Evolutionary conservation across 1,139 yeast species (phyloP).

Genomic region (Yamadazyma pseudoaaseri): DNA sequence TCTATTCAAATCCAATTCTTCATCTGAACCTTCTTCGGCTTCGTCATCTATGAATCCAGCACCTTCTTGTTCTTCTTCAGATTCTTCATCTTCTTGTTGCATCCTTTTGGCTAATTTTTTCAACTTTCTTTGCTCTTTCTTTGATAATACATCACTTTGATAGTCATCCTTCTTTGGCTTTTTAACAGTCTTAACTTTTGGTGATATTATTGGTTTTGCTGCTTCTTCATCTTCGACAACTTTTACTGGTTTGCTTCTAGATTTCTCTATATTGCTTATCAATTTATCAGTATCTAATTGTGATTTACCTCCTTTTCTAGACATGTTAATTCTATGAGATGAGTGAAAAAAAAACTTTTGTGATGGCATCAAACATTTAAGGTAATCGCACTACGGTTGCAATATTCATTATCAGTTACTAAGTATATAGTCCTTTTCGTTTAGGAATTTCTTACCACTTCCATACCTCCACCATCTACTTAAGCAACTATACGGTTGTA

Average conservation of each 20-base stretch:
- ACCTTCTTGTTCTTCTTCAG: constrained; percentile 23
- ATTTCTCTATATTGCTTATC: constrained; percentile 24
- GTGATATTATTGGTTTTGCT: constrained; percentile 9
- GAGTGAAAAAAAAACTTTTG: constrained; percentile 10
- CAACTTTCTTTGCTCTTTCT: constrained; percentile 63
- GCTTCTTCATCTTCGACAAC: constrained; percentile 9
- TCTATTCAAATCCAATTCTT: constrained; percentile 50
- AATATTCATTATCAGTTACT: constrained; percentile 1
- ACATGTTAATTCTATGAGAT: constrained; percentile 24
- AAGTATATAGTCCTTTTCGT: constrained; percentile 27
- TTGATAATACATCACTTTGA: constrained; percentile 50
- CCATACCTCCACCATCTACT: constrained; percentile 87
- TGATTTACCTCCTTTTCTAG: constrained; percentile 32
- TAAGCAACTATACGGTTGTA: constrained; percentile 66
- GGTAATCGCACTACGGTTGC: constrained; percentile 6
- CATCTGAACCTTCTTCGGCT: constrained; percentile 29
- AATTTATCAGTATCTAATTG: constrained; percentile 35
- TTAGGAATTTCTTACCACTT: constrained; percentile 48
- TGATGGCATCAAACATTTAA: constrained; percentile 5
- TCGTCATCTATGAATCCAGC: constrained; percentile 24
- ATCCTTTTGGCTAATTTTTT: constrained; percentile 44
- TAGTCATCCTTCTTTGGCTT: constrained; percentile 33
- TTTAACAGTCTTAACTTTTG: constrained; percentile 17
- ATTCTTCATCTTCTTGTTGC: constrained; percentile 21
- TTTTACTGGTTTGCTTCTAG: constrained; percentile 24